These are phyloP conservation scores for Wallacemonas sp. DNA, from an alignment of 208 protist genomes.

Conservation along the genomic window DNA sequence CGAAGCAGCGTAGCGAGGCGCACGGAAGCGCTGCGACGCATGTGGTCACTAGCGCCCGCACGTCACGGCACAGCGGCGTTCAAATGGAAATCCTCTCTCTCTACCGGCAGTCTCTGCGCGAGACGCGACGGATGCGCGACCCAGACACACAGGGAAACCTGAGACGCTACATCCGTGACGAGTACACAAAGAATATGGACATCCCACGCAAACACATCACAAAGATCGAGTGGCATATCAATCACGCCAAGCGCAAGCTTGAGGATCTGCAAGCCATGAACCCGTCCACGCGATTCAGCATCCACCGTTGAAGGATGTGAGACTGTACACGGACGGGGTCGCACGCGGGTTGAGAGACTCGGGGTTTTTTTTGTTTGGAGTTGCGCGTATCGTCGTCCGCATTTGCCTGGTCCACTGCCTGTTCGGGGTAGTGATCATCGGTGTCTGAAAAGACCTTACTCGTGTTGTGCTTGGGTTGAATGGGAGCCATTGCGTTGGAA, in stretches of 20 bases:
- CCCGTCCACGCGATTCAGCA: slow-evolving; percentile 56
- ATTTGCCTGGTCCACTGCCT: no score
- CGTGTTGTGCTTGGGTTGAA: no score
- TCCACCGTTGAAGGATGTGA: slow-evolving; percentile 17
- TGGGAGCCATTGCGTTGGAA: no score
- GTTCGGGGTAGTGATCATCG: no score
- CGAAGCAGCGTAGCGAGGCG: background rate
- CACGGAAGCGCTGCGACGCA: background rate
- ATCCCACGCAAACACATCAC: slow-evolving; percentile 67
- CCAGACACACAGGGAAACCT: slow-evolving; percentile 47
- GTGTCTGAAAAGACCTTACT: no score
- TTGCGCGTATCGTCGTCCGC: slow-evolving; percentile 16
- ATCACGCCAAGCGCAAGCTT: slow-evolving; percentile 78
- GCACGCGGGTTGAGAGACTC: background rate
- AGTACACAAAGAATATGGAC: slow-evolving; percentile 69
- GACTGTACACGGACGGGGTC: background rate
- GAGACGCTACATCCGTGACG: slow-evolving; percentile 54
- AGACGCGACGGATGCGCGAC: slow-evolving; percentile 62
- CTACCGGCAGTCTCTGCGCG: slow-evolving; percentile 70
- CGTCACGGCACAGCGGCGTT: slow-evolving; percentile 80
- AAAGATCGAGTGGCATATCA: slow-evolving; percentile 85
- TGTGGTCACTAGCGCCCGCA: no score
- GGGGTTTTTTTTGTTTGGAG: background rate
- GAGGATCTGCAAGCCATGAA: slow-evolving; percentile 80
- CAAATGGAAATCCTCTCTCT: slow-evolving; percentile 72